These are phyloP conservation scores for Castanea sativa DNA, from an alignment of 306 rosid genomes.

Conservation along the genomic window DNA sequence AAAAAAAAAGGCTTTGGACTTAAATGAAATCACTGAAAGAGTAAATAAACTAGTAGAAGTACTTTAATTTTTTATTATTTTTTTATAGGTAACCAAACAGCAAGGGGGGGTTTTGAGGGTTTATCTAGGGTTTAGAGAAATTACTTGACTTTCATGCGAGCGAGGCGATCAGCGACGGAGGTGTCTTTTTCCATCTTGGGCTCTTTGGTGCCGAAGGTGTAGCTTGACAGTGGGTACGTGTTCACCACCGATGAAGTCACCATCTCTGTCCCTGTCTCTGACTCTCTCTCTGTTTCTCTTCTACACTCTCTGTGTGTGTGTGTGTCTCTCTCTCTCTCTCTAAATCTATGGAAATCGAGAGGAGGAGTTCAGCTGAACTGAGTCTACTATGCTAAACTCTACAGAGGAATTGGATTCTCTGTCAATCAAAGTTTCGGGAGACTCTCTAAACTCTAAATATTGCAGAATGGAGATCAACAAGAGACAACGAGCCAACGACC, in stretches of 20 bases:
- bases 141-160: slow-evolving; percentile 99
- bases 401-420: too few species aligned
- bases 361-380: not conserved
- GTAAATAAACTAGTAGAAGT: not conserved
- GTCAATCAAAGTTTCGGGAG: too few species aligned
- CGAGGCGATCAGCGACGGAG: slow-evolving; percentile 99
- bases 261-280: slow-evolving; percentile 37
- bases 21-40: not conserved
- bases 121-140: slow-evolving; percentile 46
- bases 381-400: too few species aligned
- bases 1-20: not conserved
- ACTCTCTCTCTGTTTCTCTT: slow-evolving; percentile 2
- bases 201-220: slow-evolving; percentile 98
- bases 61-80: too few species aligned
- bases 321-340: not conserved
- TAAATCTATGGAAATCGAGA: not conserved
- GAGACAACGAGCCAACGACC: too few species aligned
- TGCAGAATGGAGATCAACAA: too few species aligned
- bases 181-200: slow-evolving; percentile 99
- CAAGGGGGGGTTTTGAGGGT: not conserved
- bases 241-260: slow-evolving; percentile 80
- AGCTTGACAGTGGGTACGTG: slow-evolving; percentile 94
- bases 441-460: too few species aligned
- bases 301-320: not conserved
- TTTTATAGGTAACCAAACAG: not conserved